Evolutionary conservation across 2,329 filamentous ascomycete species (phyloP).

Genomic region (Colletotrichum brevisporum): DNA sequence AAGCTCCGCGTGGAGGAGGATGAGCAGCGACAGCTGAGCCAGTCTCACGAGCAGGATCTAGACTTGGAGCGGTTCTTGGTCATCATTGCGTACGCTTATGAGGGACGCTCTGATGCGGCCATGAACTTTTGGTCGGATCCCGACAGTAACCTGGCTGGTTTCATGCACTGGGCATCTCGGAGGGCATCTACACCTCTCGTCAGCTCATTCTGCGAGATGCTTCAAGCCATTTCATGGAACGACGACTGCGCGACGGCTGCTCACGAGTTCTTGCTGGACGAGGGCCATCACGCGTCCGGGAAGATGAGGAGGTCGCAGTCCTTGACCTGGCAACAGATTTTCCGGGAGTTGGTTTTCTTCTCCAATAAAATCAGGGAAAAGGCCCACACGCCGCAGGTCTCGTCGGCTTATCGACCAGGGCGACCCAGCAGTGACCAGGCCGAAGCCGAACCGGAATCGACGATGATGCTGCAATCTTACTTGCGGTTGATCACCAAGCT

Average conservation of each 20-base stretch:
- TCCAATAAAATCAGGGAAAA: slow-evolving; percentile 83
- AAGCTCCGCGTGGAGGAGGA: slow-evolving; percentile 91
- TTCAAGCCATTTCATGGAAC: slow-evolving; percentile 88
- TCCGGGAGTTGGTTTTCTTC: slow-evolving; percentile 90
- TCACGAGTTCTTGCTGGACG: slow-evolving; percentile 91
- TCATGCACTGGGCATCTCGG: slow-evolving; percentile 96
- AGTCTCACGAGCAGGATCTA: slow-evolving; percentile 75
- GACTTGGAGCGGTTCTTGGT: slow-evolving; percentile 92
- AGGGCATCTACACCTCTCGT: slow-evolving; percentile 96
- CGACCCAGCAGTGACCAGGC: slow-evolving; percentile 77
- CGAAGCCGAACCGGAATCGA: slow-evolving; percentile 89
- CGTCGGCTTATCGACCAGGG: slow-evolving; percentile 66
- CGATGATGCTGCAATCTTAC: slow-evolving; percentile 97
- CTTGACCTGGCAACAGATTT: slow-evolving; percentile 93
- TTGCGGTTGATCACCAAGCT: slow-evolving; percentile 89
- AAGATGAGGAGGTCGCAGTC: slow-evolving; percentile 88
- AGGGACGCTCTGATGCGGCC: slow-evolving; percentile 86
- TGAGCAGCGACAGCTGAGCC: slow-evolving; percentile 80
- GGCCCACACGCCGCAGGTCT: slow-evolving; percentile 67
- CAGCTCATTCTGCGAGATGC: slow-evolving; percentile 96
- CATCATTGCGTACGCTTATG: slow-evolving; percentile 92
- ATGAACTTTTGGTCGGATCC: slow-evolving; percentile 92
- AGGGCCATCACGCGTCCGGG: slow-evolving; percentile 79
- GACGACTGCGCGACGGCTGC: slow-evolving; percentile 86
- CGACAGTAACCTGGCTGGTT: slow-evolving; percentile 93